Evolutionary conservation across 129 eudicot genomes (phyloP), one percentile per base, ranked within the genome.

Genomic region (Dittrichia graveolens): DNA sequence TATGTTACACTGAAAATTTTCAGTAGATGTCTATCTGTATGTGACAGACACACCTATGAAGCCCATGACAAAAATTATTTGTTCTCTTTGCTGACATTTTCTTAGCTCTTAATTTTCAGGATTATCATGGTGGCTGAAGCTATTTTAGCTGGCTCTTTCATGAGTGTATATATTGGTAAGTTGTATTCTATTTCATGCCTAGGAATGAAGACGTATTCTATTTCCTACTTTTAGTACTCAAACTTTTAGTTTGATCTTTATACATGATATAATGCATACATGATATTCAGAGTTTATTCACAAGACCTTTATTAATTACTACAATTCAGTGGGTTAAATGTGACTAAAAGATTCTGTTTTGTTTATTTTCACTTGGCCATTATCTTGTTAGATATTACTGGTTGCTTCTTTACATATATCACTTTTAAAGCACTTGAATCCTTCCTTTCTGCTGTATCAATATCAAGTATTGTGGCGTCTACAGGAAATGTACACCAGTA

Each of bases 401-500:
- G 24, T 65, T 47, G 44, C 53, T 15, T 65, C n/a, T 44, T 38
- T 8, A 38, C n/a, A n/a, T 63, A 38, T 54, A 38, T 53, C 44
- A 41, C 77, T 54, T 24, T 58, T 49, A 55, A 48, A 53, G 31
- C 55, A 18, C 1, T 24, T 24, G n/a, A 63, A 1, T 45, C n/a
- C 16, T 60, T 34, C 42, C 46, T 37, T 71, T 3, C 35, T 24
- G 31, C 63, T 47, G 57, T 35, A 31, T 59, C 73, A 40, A 19
- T 39, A 41, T 70, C 56, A 60, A 24, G 39, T 55, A 45, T 7
- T 38, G 65, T 72, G 59, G 55, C 60, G 15, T 61, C 61, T 72
- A 65, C 85, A 95, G 99, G 97, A 67, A 88, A 88, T 83, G 86
- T 95, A 6, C 89, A 91, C 85, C 96, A 86, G 83, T 88, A 95